Base-by-base conservation (phyloP, 2,329 filamentous ascomycete genomes). In the Fusarium virguliforme region DNA sequence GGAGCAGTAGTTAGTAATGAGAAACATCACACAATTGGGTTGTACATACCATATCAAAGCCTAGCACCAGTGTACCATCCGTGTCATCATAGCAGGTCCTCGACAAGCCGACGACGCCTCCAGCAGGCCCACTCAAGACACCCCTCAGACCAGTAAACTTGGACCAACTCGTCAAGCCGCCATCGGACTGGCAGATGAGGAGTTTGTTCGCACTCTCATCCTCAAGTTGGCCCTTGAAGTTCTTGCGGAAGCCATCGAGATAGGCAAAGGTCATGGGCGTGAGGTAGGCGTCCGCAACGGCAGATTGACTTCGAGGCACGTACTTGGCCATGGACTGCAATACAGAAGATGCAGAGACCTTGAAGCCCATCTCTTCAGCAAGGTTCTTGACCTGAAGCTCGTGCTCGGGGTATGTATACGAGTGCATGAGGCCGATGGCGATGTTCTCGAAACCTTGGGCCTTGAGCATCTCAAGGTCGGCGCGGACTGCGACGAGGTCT, bases 341-440 rank as follows among this genome's bases (percentile, higher is more conserved):
- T 12, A 80, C 74, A 0, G 80, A 81, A 26, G 78, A 83, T 6
- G 79, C 73, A 0, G 79, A 82, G 8, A 81, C 80, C 15, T 76
- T 78, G 67, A 84, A 82, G 85, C 83, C 83, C 74, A 84, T 81
- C 7, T 81, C 77, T 3, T 71, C 66, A 0, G 83, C 83, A 0
- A 84, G 63, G 1, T 72, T 68, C 15, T 77, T 78, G 12, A 84
- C 77, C 30, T 78, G 75, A 1, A 80, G 64, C 62, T 84, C 83
- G 68, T 94, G 92, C 8, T 88, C 85, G 0, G 90, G 91, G 34
- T 79, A 83, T 22, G 80, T 79, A 74, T 94, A 94, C 8, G 90
- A 90, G 75, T 95, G 92, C 84, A 94, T 91, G 61, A 94, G 83
- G 64, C 89, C 91, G 3, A 94, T 88, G 4, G 82, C 83, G 0